Percentiles rank a stretch among this genome's conserved stretches.
Conservation (phyloP, 192 early-diverging fungal species). For the Dissophora globulifera region DNA sequence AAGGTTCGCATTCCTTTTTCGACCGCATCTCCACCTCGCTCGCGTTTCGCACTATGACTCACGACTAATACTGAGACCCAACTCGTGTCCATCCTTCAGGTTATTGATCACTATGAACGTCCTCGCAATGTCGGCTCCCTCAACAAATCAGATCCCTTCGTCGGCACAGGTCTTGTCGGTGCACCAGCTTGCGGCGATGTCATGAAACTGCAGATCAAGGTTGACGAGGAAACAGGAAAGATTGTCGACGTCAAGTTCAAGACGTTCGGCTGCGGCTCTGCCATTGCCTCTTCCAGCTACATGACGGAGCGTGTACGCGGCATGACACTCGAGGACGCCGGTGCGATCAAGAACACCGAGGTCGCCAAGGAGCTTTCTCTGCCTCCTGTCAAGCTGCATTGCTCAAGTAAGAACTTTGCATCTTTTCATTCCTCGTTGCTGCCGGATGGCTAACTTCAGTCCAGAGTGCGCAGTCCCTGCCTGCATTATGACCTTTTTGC, state of each 20-base stretch:
- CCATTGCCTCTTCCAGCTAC: slow-evolving; percentile 92
- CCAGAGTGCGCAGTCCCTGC: slow-evolving; percentile 4
- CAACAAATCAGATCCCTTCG: slow-evolving; percentile 84
- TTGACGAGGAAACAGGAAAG: slow-evolving; percentile 89
- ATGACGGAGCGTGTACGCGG: slow-evolving; percentile 97
- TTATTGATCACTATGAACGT: slow-evolving; percentile 98
- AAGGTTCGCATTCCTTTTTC: slow-evolving; percentile 27
- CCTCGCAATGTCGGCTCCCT: slow-evolving; percentile 97
- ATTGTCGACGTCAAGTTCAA: slow-evolving; percentile 98
- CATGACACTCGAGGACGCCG: slow-evolving; percentile 90
- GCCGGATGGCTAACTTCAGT: no score
- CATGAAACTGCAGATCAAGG: slow-evolving; percentile 96
- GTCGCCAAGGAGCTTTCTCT: slow-evolving; percentile 96
- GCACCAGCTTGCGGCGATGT: slow-evolving; percentile 91
- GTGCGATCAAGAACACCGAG: slow-evolving; percentile 95
- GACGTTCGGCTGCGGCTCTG: slow-evolving; percentile 98
- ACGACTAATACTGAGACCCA: not conserved
- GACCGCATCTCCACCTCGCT: no score
- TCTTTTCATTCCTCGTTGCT: no score
- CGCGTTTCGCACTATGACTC: not conserved
- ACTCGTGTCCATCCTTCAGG: slow-evolving; percentile 56
- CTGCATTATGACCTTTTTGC: not conserved
- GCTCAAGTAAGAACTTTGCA: slow-evolving; percentile 95
- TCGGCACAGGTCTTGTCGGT: slow-evolving; percentile 96
- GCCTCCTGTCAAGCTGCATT: slow-evolving; percentile 98